Base-by-base conservation (phyloP, 164 flowering plant genomes). In the Platanus orientalis region DNA sequence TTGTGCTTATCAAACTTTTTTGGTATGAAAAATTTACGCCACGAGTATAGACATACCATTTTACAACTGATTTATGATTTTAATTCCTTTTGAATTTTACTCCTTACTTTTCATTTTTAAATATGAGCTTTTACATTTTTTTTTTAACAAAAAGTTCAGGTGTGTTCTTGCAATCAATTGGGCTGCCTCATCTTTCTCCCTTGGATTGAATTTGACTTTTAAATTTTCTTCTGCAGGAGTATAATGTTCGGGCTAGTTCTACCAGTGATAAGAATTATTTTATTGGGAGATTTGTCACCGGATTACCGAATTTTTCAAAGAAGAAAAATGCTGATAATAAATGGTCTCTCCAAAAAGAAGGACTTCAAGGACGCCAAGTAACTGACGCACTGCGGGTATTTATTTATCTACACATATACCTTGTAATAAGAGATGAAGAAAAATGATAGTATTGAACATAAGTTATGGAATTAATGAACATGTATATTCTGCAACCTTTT, bases 301-400 rank as follows among this genome's bases (percentile, higher is more conserved):
- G 97, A 17, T 62, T 95, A 45, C 99, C 99, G 0, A 80, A 55
- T 60, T 89, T 92, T 72, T 85, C 96, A 0, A 91, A 81, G 85
- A 95, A 89, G 86, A 89, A 85, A 62, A 84, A 62, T 65, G 79
- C 84, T 12, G 94, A 86, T 66, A 86, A 84, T 62, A 84, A 80
- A 66, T 95, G 99, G 99, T 68, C 83, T 64, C 71, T 92, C 20
- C 88, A 77, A 13, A 95, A 90, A 65, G 96, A 94, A 62, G 96
- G 96, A 26, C 74, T 89, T 54, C 96, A 84, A 66, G 97, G 97
- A 50, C 99, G 99, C 58, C 96, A 91, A 76, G 70, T 86, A 59
- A 79, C 93, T 13, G 99, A 91, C 71, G 51, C 85, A n/a, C 74
- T 91, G 72, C 78, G 93, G 96, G 98, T 93, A 90, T 47, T 64